These are phyloP conservation scores for Tricholomella constricta DNA, from an alignment of 768 basidiomycete species.

Conservation along the genomic window DNA sequence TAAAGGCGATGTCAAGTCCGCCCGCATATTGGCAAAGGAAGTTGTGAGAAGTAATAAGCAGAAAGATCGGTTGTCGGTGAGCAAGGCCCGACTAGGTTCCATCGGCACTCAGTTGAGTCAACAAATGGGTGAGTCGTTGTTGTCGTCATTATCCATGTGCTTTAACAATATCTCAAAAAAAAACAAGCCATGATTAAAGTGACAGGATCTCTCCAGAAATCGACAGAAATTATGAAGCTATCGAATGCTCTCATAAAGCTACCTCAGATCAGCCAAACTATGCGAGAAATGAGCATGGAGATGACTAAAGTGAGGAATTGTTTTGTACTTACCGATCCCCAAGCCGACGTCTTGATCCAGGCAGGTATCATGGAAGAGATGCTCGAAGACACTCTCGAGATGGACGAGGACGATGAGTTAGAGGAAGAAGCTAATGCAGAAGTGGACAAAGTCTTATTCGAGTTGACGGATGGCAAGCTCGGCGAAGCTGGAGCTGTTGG, in stretches of 20 bases:
- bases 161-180: slow-evolving; percentile 2
- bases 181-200: slow-evolving; percentile 91
- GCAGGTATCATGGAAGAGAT: slow-evolving; percentile 98
- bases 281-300: slow-evolving; percentile 99
- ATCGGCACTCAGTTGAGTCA: slow-evolving; percentile 88
- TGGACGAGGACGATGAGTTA: slow-evolving; percentile 93
- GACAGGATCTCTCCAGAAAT: slow-evolving; percentile 96
- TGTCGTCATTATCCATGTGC: slow-evolving; percentile 25
- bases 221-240: slow-evolving; percentile 97
- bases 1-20: slow-evolving; percentile 92
- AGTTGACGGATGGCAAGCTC: slow-evolving; percentile 95
- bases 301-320: slow-evolving; percentile 85
- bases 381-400: slow-evolving; percentile 89
- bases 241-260: slow-evolving; percentile 92
- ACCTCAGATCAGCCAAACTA: slow-evolving; percentile 88
- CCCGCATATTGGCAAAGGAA: slow-evolving; percentile 89
- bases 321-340: not conserved
- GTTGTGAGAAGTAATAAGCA: slow-evolving; percentile 95
- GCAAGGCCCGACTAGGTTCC: slow-evolving; percentile 90
- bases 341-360: slow-evolving; percentile 39
- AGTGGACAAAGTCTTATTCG: slow-evolving; percentile 94
- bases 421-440: slow-evolving; percentile 97
- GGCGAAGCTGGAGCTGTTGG: slow-evolving; percentile 78
- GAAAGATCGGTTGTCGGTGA: slow-evolving; percentile 87
- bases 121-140: slow-evolving; percentile 74